Evolutionary conservation across 305 asterid genomes (phyloP).

Genomic region (Rubia balearica): DNA sequence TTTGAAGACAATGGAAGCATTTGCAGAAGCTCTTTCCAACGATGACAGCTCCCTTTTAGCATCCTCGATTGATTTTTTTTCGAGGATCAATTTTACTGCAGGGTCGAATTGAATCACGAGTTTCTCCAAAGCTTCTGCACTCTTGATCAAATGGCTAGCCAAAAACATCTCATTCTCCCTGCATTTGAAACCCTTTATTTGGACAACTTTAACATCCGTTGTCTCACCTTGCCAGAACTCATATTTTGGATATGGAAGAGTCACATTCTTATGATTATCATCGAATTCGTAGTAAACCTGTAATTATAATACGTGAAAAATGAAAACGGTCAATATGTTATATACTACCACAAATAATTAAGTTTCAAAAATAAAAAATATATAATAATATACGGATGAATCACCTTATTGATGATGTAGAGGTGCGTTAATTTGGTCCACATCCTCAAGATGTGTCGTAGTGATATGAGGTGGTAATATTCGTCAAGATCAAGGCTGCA

Average conservation of each 20-base stretch:
- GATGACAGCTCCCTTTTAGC: constrained; percentile 1
- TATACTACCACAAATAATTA: too few species aligned
- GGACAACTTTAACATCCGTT: neutral
- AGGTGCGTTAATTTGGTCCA: neutral
- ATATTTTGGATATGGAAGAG: neutral
- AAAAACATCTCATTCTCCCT: constrained; percentile 4
- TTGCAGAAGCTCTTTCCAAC: constrained; percentile 9
- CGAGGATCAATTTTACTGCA: neutral
- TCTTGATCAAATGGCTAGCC: neutral
- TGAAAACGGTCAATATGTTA: neutral
- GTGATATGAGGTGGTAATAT: neutral
- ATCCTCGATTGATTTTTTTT: too few species aligned
- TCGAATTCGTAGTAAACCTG: neutral
- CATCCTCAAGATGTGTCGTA: neutral
- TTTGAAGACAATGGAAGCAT: neutral
- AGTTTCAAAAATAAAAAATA: too few species aligned
- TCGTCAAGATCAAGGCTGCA: neutral
- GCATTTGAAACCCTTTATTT: constrained; percentile 7
- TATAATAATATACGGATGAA: too few species aligned
- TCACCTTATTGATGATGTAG: neutral
- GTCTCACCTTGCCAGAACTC: neutral
- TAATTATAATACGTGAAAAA: neutral
- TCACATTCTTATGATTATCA: too few species aligned
- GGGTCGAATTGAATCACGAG: neutral
- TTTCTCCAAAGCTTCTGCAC: constrained; percentile 10